Conservation (phyloP, 2,329 filamentous ascomycete genomes). For the Byssothecium circinans region DNA sequence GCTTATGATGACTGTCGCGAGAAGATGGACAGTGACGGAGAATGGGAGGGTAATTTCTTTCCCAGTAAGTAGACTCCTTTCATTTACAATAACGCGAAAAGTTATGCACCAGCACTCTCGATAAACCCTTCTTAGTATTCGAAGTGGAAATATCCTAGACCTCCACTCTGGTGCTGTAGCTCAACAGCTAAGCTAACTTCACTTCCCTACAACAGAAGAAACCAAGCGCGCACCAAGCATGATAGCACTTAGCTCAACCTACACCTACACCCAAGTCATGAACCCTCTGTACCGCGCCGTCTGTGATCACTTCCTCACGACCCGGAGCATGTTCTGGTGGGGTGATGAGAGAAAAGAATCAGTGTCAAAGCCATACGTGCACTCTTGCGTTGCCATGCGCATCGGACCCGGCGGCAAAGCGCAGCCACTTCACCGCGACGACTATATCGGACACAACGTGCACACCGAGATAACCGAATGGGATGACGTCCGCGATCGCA, state of each 20-base stretch:
- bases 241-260: constrained; percentile 14
- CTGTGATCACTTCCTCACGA: constrained; percentile 30
- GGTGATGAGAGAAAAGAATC: constrained; percentile 28
- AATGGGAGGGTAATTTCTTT: constrained; percentile 17
- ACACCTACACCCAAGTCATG: constrained; percentile 20
- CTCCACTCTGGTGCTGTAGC: too few relatives aligned
- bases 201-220: constrained; percentile 8
- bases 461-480: constrained; percentile 15
- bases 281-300: constrained; percentile 29
- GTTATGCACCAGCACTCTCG: too few relatives aligned
- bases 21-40: constrained; percentile 13
- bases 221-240: constrained; percentile 14
- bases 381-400: constrained; percentile 14
- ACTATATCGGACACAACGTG: constrained; percentile 30
- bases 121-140: too few relatives aligned
- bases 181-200: too few relatives aligned
- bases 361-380: constrained; percentile 28
- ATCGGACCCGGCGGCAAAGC: constrained; percentile 26
- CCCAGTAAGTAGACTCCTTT: constrained; percentile 8
- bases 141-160: too few relatives aligned
- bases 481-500: constrained; percentile 20
- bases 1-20: constrained; percentile 13
- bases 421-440: constrained; percentile 34
- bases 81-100: neutral
- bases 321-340: constrained; percentile 31